Evolutionary conservation across 148 eudicot genomes (phyloP).

Genomic region (Spergularia bocconei): DNA sequence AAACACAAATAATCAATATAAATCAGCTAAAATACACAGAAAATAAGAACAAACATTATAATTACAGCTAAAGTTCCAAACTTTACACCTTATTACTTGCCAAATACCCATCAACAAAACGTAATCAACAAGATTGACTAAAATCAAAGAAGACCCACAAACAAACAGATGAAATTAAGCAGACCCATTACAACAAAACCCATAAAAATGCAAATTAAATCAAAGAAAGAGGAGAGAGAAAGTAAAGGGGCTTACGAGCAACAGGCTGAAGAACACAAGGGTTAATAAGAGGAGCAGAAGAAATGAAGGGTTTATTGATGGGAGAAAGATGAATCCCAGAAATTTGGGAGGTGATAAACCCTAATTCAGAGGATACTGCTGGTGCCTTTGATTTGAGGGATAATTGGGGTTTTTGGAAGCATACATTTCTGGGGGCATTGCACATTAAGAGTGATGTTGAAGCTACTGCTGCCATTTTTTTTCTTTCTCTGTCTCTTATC

Average conservation of each 20-base stretch:
- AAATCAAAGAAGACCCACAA: neutral
- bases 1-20: neutral
- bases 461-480: slow-evolving; percentile 14
- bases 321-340: slow-evolving; percentile 43
- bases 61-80: neutral
- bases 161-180: neutral
- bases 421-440: slow-evolving; percentile 20
- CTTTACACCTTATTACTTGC: neutral
- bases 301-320: slow-evolving; percentile 30
- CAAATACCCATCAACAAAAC: neutral
- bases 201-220: neutral
- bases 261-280: slow-evolving; percentile 42
- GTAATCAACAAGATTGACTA: neutral
- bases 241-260: slow-evolving; percentile 37
- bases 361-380: slow-evolving; percentile 30
- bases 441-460: slow-evolving; percentile 29
- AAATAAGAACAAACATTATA: neutral
- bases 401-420: slow-evolving; percentile 26
- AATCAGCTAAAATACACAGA: no score
- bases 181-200: slow-evolving; percentile 10
- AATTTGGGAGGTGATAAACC: slow-evolving; percentile 54
- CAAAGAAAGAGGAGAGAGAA: neutral
- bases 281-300: slow-evolving; percentile 23
- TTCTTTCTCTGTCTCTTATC: slow-evolving; percentile 6
- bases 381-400: slow-evolving; percentile 23